These are phyloP conservation scores for Fusarium tjaetaba DNA, from an alignment of 2,329 filamentous ascomycete genomes.

Conservation along the genomic window DNA sequence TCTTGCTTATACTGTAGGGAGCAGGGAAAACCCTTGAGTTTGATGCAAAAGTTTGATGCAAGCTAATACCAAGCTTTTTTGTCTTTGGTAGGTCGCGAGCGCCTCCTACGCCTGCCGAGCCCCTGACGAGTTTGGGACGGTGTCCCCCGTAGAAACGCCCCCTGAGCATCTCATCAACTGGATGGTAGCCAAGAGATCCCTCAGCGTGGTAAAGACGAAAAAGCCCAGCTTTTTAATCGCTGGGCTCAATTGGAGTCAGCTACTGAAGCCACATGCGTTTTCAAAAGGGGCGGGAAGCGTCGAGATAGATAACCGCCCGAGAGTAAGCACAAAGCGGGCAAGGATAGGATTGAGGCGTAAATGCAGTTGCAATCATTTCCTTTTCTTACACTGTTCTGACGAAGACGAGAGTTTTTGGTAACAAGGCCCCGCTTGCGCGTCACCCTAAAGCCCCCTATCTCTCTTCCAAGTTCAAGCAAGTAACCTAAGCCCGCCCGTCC, in stretches of 20 bases:
- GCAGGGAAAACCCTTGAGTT: background rate
- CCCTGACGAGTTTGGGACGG: background rate
- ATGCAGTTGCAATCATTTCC: conserved; percentile 21
- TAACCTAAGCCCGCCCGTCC: background rate
- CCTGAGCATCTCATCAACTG: background rate
- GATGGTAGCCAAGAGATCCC: background rate
- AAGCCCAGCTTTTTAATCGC: background rate
- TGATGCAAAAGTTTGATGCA: background rate
- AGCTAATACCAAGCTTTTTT: background rate
- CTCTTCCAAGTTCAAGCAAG: background rate
- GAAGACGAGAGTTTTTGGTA: conserved; percentile 5
- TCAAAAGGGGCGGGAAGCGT: background rate
- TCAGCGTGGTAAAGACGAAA: background rate
- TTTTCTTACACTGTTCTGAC: conserved; percentile 13
- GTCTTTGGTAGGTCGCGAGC: background rate
- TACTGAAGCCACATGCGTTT: conserved; percentile 5
- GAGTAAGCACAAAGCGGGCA: background rate
- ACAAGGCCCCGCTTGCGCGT: conserved; percentile 25
- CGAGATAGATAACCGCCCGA: background rate
- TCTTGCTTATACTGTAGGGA: background rate
- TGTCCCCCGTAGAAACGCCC: background rate
- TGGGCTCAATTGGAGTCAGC: background rate
- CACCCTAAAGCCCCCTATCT: conserved; percentile 23
- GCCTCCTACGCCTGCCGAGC: background rate
- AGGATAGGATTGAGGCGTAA: conserved; percentile 4